Evolutionary conservation across 495 filamentous ascomycete genomes (phyloP), one percentile per base, ranked within the genome.

Genomic region (Penicilliopsis zonata): DNA sequence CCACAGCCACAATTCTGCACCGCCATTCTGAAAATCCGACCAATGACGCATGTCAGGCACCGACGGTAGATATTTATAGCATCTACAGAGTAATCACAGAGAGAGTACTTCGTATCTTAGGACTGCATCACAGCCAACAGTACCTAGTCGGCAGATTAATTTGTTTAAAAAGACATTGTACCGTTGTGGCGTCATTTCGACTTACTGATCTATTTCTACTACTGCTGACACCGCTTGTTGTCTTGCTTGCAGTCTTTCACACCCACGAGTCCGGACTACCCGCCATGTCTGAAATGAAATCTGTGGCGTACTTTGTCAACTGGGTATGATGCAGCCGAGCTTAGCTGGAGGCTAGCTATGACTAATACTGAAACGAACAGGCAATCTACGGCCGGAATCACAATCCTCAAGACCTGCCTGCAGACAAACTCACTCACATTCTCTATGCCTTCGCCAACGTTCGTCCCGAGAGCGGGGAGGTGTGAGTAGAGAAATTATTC

Each of bases 371-470:
- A n/a, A n/a, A n/a, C n/a, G n/a, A 18, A 13, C 62, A 85, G 86
- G 82, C 77, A 20, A 92, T 93, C 41, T 93, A 93, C 46, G 82
- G 69, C 26, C 69, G 86, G 42, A 75, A 86, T 40, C 80, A 92
- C 54, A 72, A 80, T 22, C 86, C 87, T 0, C 83, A 93, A 41
- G 80, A 94, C 50, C 63, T 98, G 10, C 88, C 87, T 2, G 82
- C 76, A 4, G 72, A 84, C 26, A 83, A 93, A 33, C 63, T 98
- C 18, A 98, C 88, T 0, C 90, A 98, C 58, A 63, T 96, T 3
- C 73, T 95, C 10, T 98, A 94, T 44, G 72, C 87, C 17, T 94
- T 94, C 51, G 86, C 82, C 26, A 86, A 92, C 46, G 69, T 93
- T 22, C 71, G 69, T 1, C 66, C 76, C 0, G 81, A 88, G 10